Evolutionary conservation across 768 basidiomycete species (phyloP).

Genomic region (Tulasnella calospora): DNA sequence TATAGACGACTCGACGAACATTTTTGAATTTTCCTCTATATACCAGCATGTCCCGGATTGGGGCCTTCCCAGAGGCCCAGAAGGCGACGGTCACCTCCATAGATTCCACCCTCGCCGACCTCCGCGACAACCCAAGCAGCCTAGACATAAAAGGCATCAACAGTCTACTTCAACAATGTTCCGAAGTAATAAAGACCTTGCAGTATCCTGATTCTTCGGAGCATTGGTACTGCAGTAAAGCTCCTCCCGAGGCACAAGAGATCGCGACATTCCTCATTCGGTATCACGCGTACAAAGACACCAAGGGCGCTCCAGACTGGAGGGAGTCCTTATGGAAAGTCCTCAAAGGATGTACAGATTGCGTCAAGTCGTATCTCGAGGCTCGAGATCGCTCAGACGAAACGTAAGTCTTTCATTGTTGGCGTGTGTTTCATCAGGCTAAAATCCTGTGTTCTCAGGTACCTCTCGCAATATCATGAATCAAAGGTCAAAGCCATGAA

Average conservation of each 20-base stretch:
- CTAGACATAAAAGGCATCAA: conserved; percentile 47
- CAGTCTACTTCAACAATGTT: conserved; percentile 49
- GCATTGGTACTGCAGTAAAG: conserved; percentile 81
- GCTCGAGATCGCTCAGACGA: conserved; percentile 59
- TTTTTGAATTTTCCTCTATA: background rate
- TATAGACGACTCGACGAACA: background rate
- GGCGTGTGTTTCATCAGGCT: background rate
- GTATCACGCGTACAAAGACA: conserved; percentile 61
- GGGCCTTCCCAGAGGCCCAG: background rate
- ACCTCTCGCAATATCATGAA: conserved; percentile 18
- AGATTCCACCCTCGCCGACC: conserved; percentile 47
- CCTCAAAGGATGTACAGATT: conserved; percentile 59
- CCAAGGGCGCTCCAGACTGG: conserved; percentile 52
- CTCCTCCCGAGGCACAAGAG: conserved; percentile 51
- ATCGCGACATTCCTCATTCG: conserved; percentile 78
- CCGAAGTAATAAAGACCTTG: conserved; percentile 50
- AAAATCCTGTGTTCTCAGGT: background rate
- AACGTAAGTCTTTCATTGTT: conserved; percentile 53
- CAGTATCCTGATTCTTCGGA: conserved; percentile 27
- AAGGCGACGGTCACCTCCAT: conserved; percentile 32
- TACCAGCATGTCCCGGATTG: background rate
- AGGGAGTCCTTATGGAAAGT: conserved; percentile 52
- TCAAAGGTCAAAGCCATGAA: background rate
- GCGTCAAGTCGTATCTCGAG: conserved; percentile 61
- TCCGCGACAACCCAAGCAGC: conserved; percentile 57